Percentiles rank a stretch among this genome's conserved stretches.
Evolutionary conservation across 2,329 filamentous ascomycete genomes (phyloP).

Genomic region (Fusarium sp.): DNA sequence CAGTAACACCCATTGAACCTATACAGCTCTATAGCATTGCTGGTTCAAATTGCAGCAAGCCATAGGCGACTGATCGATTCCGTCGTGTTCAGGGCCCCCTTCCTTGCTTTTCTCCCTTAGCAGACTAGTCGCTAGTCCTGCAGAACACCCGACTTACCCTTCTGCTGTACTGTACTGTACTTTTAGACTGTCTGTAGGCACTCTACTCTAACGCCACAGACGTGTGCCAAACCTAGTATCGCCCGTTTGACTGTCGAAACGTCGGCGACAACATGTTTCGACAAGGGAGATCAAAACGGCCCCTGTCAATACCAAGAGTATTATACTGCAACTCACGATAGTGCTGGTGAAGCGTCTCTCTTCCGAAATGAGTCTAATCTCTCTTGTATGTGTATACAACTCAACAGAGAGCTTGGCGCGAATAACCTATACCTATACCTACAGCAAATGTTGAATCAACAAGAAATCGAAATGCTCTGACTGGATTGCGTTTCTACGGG

Average conservation of each 20-base stretch:
- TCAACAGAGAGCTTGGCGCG: conserved; percentile 5
- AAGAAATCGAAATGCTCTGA: neutral
- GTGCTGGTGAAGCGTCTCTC: neutral
- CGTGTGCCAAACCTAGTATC: conserved; percentile 16
- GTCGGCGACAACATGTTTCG: conserved; percentile 16
- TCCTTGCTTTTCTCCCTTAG: conserved; percentile 25
- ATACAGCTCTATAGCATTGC: neutral
- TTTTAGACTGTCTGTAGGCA: neutral
- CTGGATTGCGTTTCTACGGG: conserved; percentile 33
- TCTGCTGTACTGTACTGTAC: neutral
- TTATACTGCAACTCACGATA: neutral
- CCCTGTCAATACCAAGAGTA: conserved; percentile 4
- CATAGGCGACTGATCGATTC: neutral
- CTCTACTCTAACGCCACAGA: conserved; percentile 35
- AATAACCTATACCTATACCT: neutral
- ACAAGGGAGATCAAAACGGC: conserved; percentile 17
- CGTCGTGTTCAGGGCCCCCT: neutral
- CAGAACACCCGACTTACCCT: conserved; percentile 4
- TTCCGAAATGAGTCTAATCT: conserved; percentile 18
- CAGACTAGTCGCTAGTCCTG: neutral
- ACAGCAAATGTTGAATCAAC: neutral
- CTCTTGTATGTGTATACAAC: neutral
- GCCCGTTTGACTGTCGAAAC: conserved; percentile 12
- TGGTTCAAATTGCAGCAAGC: neutral
- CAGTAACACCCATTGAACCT: neutral